Evolutionary conservation across 768 basidiomycete species (phyloP).

Genomic region (Mycena galopus): DNA sequence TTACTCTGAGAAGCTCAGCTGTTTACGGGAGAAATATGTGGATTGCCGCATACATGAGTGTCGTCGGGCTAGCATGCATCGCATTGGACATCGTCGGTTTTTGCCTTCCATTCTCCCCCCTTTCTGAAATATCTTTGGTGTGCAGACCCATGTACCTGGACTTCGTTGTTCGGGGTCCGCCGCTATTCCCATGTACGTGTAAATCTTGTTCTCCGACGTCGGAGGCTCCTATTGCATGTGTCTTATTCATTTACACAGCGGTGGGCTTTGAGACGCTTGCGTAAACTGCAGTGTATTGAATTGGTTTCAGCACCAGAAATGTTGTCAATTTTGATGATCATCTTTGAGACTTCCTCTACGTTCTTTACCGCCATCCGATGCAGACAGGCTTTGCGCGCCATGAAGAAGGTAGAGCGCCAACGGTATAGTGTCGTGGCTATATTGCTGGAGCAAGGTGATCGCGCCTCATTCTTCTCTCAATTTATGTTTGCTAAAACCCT

Average conservation of each 20-base stretch:
- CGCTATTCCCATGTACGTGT: slow-evolving; percentile 2
- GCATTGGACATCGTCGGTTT: slow-evolving; percentile 5
- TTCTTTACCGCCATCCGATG: not conserved
- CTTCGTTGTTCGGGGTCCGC: slow-evolving; percentile 1
- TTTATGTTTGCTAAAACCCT: not conserved
- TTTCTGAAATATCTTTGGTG: slow-evolving; percentile 6
- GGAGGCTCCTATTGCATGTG: not conserved
- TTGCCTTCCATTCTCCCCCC: not conserved
- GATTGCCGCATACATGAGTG: not conserved
- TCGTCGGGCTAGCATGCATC: not conserved
- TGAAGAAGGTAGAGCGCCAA: not conserved
- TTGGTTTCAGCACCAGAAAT: not conserved
- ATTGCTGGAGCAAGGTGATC: slow-evolving; percentile 2
- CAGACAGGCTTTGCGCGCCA: not conserved
- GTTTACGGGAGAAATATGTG: not conserved
- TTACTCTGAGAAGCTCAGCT: not conserved
- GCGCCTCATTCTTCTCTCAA: not conserved
- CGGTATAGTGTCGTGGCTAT: not conserved
- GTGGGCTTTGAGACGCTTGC: not conserved
- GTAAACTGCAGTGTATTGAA: not conserved
- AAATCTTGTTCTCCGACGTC: not conserved
- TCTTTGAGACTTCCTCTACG: not conserved
- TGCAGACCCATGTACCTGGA: slow-evolving; percentile 1
- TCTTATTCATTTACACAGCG: not conserved
- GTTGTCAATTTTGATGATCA: not conserved